These are phyloP conservation scores for Globisporangium okanoganense DNA, from an alignment of 352 stramenopile genomes.

Conservation along the genomic window DNA sequence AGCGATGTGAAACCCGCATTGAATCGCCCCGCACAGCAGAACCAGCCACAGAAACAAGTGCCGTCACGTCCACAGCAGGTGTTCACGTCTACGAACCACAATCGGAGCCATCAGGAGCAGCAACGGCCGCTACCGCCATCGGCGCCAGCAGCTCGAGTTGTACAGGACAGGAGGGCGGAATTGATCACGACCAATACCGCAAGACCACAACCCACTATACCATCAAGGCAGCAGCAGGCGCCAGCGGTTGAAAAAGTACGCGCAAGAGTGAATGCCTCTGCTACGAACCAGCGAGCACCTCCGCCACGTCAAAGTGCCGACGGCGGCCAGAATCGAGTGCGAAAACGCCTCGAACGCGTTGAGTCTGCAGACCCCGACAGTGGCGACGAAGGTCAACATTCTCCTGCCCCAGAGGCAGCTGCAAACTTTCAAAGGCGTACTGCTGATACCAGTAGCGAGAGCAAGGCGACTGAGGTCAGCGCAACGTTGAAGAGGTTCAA, in stretches of 20 bases:
- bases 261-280: not conserved
- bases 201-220: too few species aligned
- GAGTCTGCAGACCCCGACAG: not conserved
- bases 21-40: not conserved
- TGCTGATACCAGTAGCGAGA: not conserved
- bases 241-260: not conserved
- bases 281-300: not conserved
- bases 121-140: not conserved
- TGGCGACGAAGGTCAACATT: not conserved
- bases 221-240: not conserved
- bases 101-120: constrained; percentile 9
- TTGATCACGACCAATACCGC: not conserved
- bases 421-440: not conserved
- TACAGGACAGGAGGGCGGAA: not conserved
- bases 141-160: not conserved
- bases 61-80: not conserved
- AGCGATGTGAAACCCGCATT: constrained; percentile 8
- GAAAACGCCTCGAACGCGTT: not conserved
- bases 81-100: not conserved
- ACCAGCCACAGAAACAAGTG: not conserved
- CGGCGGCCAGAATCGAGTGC: not conserved
- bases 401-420: not conserved
- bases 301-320: not conserved
- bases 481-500: constrained; percentile 11
- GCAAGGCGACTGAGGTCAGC: not conserved